phyloP scores from a whole-genome alignment of 208 protist genomes.

The Ichthyophonus hoferi region DNA sequence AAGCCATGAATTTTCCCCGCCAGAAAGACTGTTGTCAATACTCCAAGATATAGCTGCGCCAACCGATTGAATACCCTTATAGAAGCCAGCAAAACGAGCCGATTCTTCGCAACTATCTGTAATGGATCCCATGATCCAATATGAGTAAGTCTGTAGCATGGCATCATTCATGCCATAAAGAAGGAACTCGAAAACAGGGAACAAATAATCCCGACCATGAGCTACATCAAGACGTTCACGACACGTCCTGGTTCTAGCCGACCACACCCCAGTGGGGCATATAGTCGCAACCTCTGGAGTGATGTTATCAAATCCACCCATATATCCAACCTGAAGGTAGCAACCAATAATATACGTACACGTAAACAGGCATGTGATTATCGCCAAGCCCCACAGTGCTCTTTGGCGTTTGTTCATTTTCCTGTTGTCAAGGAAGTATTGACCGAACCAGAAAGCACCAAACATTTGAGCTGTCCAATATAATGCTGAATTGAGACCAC shows the following conservation, averaged over 20 bases:
- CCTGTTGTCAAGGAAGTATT: background rate
- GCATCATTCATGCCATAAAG: background rate
- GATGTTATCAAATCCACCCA: too few species aligned
- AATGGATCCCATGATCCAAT: constrained; percentile 11
- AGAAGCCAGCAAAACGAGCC: background rate
- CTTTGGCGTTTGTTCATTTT: background rate
- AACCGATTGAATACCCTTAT: constrained; percentile 18
- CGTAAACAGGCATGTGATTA: too few species aligned
- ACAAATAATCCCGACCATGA: too few species aligned
- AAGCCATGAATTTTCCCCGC: too few species aligned
- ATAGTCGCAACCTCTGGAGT: too few species aligned
- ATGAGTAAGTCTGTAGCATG: constrained; percentile 9
- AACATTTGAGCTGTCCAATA: constrained; percentile 18
- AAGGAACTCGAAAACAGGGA: background rate
- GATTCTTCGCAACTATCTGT: background rate
- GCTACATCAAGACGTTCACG: too few species aligned
- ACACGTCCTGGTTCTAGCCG: too few species aligned
- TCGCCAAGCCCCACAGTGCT: background rate
- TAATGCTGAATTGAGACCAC: constrained; percentile 21
- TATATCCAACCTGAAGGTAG: too few species aligned
- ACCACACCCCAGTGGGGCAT: too few species aligned
- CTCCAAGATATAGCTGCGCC: background rate
- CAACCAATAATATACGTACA: too few species aligned
- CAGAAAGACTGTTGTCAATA: too few species aligned
- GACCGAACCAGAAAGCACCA: background rate